A percentile compares a stretch with the other conserved stretches of the same genome.
Evolutionary conservation across 306 rosid genomes (phyloP).

Genomic region (Lathyrus aphaca): DNA sequence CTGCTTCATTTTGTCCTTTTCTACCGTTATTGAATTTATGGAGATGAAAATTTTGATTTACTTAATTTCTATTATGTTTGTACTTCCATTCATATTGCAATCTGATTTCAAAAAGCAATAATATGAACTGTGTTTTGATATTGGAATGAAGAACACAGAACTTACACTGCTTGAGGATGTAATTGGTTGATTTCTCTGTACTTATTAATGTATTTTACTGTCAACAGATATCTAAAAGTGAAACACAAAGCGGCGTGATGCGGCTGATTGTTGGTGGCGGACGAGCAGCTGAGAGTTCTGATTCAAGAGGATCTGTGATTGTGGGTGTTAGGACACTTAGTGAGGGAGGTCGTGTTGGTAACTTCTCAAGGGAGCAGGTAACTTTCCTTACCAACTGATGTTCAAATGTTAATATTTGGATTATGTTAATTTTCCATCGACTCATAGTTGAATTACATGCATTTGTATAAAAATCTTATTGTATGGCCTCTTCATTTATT

Average conservation of each 20-base stretch:
- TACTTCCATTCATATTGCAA: conserved; percentile 6
- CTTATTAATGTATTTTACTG: conserved; percentile 25
- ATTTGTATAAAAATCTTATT: not conserved
- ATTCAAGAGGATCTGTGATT: conserved; percentile 90
- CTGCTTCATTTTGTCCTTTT: conserved; percentile 28
- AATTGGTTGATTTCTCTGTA: conserved; percentile 9
- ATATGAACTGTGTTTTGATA: conserved; percentile 23
- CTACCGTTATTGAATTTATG: not conserved
- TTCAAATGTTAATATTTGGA: conserved; percentile 14
- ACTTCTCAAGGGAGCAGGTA: conserved; percentile 98
- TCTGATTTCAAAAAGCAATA: conserved; percentile 28
- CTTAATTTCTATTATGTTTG: conserved; percentile 2
- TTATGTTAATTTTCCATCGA: conserved; percentile 23
- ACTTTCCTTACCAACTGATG: conserved; percentile 24
- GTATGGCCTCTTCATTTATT: not conserved
- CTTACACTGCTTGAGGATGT: conserved; percentile 1
- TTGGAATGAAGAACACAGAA: conserved; percentile 2
- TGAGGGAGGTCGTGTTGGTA: conserved; percentile 99
- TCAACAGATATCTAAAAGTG: conserved; percentile 83
- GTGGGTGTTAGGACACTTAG: conserved; percentile 99
- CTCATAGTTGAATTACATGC: not conserved
- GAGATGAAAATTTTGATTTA: conserved; percentile 9
- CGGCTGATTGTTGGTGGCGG: conserved; percentile 98
- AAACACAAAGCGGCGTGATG: conserved; percentile 95
- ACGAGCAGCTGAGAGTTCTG: conserved; percentile 85